Percentiles rank a stretch among this genome's conserved stretches.
Conservation (phyloP, 768 basidiomycete genomes). For the Pleurotus tuoliensis region DNA sequence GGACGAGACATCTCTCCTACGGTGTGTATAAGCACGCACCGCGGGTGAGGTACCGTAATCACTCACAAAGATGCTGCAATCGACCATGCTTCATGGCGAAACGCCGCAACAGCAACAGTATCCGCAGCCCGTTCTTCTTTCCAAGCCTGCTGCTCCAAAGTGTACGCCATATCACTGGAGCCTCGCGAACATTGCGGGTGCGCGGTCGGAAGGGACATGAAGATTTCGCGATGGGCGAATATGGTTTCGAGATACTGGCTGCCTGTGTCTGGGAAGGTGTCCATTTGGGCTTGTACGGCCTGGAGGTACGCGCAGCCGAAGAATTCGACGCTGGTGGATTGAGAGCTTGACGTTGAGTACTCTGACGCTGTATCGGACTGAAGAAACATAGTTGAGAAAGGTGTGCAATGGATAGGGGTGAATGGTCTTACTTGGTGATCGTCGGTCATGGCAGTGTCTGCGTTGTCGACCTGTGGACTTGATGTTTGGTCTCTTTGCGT, state of each 20-base stretch:
- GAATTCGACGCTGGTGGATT: conserved; percentile 24
- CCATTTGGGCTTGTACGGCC: conserved; percentile 53
- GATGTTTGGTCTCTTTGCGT: conserved; percentile 19
- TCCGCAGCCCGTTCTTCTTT: conserved; percentile 69
- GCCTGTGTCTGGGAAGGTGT: conserved; percentile 52
- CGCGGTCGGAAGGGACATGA: conserved; percentile 52
- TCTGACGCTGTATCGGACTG: conserved; percentile 42
- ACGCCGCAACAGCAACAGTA: conserved; percentile 62
- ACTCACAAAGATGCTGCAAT: conserved; percentile 26
- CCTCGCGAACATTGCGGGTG: conserved; percentile 63
- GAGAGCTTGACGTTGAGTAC: conserved; percentile 36
- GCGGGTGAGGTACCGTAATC: too few species aligned
- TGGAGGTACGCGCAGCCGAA: conserved; percentile 64
- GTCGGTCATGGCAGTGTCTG: conserved; percentile 43
- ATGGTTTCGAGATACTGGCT: conserved; percentile 78
- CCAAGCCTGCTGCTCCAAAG: conserved; percentile 63
- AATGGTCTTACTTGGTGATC: conserved; percentile 35
- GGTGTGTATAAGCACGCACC: not conserved
- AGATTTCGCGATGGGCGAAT: conserved; percentile 72
- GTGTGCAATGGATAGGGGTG: not conserved
- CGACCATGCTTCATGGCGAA: conserved; percentile 66
- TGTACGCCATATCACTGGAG: conserved; percentile 62
- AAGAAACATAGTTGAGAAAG: not conserved
- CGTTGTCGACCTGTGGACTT: conserved; percentile 23
- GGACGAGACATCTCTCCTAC: conserved; percentile 1